Evolutionary conservation across 371 early-diverging fungal species (phyloP).

Genomic region (Choanephora cucurbitarum): DNA sequence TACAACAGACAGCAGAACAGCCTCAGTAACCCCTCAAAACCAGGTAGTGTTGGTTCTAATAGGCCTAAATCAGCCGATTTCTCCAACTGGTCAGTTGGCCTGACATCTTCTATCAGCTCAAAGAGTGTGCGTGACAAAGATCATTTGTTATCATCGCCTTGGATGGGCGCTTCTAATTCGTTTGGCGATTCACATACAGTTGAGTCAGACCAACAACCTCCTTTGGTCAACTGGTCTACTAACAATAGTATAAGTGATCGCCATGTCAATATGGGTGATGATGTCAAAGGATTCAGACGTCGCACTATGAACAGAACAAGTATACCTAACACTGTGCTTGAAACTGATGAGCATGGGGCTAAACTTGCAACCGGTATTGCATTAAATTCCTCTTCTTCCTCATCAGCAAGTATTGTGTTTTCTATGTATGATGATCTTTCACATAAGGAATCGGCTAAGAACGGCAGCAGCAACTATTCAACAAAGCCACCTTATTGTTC

Average conservation of each 20-base stretch:
- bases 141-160: constrained; percentile 7
- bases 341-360: constrained; percentile 47
- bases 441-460: constrained; percentile 8
- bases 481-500: background rate
- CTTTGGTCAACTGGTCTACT: constrained; percentile 12
- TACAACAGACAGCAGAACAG: constrained; percentile 12
- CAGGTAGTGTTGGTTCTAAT: background rate
- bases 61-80: constrained; percentile 66
- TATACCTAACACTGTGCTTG: constrained; percentile 58
- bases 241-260: constrained; percentile 15
- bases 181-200: background rate
- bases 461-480: no score
- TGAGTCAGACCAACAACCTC: constrained; percentile 22
- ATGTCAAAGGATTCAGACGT: constrained; percentile 41
- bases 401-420: constrained; percentile 49
- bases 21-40: background rate
- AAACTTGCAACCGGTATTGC: constrained; percentile 6
- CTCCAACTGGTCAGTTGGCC: constrained; percentile 60
- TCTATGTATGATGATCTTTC: constrained; percentile 55
- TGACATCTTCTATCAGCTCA: constrained; percentile 14
- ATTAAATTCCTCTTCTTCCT: constrained; percentile 16
- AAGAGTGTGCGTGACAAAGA: constrained; percentile 13
- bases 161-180: constrained; percentile 35
- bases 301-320: constrained; percentile 38
- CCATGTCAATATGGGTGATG: constrained; percentile 30